Percentiles rank a stretch among this genome's conserved stretches.
These are phyloP conservation scores for Blastobotrys ciferrii DNA, from an alignment of 1,139 yeast genomes.

Conservation along the genomic window DNA sequence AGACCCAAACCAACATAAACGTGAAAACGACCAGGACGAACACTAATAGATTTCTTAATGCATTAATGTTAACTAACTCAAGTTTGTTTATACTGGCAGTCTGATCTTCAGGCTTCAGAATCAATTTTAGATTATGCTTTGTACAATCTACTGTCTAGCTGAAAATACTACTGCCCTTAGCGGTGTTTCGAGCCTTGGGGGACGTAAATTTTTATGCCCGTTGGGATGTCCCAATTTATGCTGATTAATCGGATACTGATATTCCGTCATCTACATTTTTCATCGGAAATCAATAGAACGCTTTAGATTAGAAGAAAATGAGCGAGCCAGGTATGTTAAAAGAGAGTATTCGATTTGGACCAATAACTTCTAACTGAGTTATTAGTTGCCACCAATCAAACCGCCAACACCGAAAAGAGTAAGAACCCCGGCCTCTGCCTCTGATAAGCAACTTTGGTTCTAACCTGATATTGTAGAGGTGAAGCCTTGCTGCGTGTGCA, in stretches of 20 bases:
- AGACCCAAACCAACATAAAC: slow-evolving; percentile 28
- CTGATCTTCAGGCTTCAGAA: neutral
- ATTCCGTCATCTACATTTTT: neutral
- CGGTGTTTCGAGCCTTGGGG: neutral
- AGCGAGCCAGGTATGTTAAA: slow-evolving; percentile 11
- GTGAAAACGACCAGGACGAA: neutral
- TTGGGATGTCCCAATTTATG: neutral
- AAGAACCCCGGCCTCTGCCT: neutral
- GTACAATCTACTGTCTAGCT: no score
- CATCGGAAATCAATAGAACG: neutral
- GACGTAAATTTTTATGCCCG: neutral
- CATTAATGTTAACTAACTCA: neutral
- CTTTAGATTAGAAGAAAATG: slow-evolving; percentile 5
- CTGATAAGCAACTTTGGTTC: neutral
- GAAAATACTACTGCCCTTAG: no score
- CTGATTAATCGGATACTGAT: neutral
- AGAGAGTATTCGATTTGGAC: no score
- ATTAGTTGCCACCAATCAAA: neutral
- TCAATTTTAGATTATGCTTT: no score
- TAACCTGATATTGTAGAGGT: slow-evolving; percentile 44
- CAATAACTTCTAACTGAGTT: neutral
- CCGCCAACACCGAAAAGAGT: slow-evolving; percentile 1
- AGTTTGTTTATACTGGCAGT: no score
- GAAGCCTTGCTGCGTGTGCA: slow-evolving; percentile 96
- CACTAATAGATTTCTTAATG: neutral